phyloP scores from a whole-genome alignment of 257 asterid species.

The Solanum chiquidenum region DNA sequence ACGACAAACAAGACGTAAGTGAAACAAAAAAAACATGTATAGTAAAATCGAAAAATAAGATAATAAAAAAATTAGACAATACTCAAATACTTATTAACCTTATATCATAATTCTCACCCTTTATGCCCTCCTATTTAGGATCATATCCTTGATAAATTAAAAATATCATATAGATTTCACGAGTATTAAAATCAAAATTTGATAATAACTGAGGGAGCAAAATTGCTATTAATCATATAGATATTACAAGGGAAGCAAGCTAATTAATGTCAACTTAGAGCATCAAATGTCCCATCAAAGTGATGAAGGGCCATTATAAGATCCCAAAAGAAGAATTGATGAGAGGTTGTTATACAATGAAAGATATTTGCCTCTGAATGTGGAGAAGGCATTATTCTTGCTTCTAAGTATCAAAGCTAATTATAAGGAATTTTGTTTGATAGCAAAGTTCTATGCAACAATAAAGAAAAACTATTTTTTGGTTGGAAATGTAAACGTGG shows the following conservation, averaged over 20 bases:
- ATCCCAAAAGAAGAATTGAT: background rate
- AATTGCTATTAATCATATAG: background rate
- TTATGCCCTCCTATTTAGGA: rapidly evolving
- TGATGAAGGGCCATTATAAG: background rate
- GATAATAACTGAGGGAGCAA: background rate
- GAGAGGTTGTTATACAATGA: slow-evolving; percentile 24
- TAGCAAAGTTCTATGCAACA: background rate
- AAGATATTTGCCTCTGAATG: slow-evolving; percentile 28
- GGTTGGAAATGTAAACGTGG: background rate
- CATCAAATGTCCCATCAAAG: background rate
- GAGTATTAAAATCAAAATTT: background rate
- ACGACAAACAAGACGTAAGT: background rate
- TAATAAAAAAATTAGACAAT: background rate
- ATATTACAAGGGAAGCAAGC: background rate
- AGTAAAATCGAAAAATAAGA: background rate
- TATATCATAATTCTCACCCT: background rate
- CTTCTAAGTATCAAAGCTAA: background rate
- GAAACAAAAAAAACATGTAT: background rate
- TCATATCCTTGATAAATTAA: background rate
- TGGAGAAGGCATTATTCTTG: slow-evolving; percentile 24
- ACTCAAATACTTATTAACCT: background rate
- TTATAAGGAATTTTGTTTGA: background rate
- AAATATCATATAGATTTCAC: background rate
- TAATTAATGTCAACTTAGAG: background rate
- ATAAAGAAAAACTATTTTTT: no score